Evolutionary conservation across 495 filamentous ascomycete genomes (phyloP), one percentile per base, ranked within the genome.

Genomic region (Lichina pygmaea): DNA sequence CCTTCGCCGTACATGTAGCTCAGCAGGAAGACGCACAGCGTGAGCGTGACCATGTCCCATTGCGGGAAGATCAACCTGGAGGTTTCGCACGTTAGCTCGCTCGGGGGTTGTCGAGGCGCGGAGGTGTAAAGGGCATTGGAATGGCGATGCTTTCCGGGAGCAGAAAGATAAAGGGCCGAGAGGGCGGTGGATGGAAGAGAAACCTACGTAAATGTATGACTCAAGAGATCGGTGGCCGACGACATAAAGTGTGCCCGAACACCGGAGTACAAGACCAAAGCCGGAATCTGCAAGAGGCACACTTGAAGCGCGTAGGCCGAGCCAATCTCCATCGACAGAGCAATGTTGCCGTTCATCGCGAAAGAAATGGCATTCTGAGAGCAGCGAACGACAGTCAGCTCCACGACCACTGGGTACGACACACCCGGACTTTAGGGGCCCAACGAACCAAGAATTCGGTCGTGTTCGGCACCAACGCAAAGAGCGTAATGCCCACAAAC

Each of bases 321-420:
- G 51, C 89, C 89, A 50, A 99, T 95, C 57, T 99, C 89, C 91
- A 99, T 95, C 39, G 83, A 92, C 30, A 99, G 67, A 0, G 89
- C 89, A 55, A 99, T 95, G 60, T 99, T 99, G n/a, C 89, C 89
- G 53, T 99, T 95, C 91, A 99, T 99, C 40, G 89, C 89, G 58
- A 99, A 99, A 3, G 85, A 93, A 47, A 99, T 95, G 55, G 91
- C 89, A 57, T 99, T 99, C 81, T 89, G 54, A 42, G 44, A 44
- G 42, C 8, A 50, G 15, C 3, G 13, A 6, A 12, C 9, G 30
- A 31, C 33, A 8, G 30, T 36, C n/a, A 44, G 36, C 13, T 39
- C 10, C 11, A 11, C 6, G 36, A 39, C 10, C 32, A 15, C 41
- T 11, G 33, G 15, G 1, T 31, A 33, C 41, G 17, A 31, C 30